Base-by-base conservation (phyloP, 352 stramenopile species). In the Globisporangium middletonii region DNA sequence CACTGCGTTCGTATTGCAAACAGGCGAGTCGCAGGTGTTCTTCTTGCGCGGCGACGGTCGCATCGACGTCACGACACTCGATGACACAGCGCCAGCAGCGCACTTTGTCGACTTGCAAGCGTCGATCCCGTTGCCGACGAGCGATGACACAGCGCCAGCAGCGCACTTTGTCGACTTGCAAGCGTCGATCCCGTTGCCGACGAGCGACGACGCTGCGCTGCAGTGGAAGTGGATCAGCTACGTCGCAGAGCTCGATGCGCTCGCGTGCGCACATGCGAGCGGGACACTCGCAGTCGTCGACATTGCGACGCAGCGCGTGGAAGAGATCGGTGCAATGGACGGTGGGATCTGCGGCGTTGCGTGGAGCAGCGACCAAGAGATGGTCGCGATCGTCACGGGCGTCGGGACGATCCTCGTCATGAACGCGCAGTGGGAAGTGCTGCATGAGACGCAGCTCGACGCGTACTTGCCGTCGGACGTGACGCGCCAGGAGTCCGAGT, bases 401-500 rank as follows among this genome's bases (percentile, higher is more conserved):
- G 70, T 73, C 13, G 77, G 80, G 1, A 63, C 75, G 9, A 53
- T 93, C n/a, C 27, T 93, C 42, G 63, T 88, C 16, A 88, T 93
- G 78, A 91, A 76, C 60, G 77, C 82, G 23, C 72, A 83, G 45
- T 93, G 83, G 83, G 75, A 91, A 26, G 79, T 90, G 54, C 67
- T 93, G 11, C 64, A 88, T 26, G 83, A 93, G 68, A 81, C 67
- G 41, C 65, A 83, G 41, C 57, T 87, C 1, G 64, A 76, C 12
- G 46, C 44, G 13, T 66, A 63, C 56, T 53, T 87, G 50, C 62
- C 72, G 0, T 38, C 64, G 0, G 71, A 65, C 1, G 18, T 68
- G 26, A 52, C 65, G 35, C 19, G 30, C 12, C n/a, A 30, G n/a
- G 27, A 46, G 47, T 16, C 2, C 27, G 51, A 53, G 2, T 33